These are phyloP conservation scores for Cadophora luteo-olivacea DNA, from an alignment of 2,329 filamentous ascomycete genomes.

Conservation along the genomic window DNA sequence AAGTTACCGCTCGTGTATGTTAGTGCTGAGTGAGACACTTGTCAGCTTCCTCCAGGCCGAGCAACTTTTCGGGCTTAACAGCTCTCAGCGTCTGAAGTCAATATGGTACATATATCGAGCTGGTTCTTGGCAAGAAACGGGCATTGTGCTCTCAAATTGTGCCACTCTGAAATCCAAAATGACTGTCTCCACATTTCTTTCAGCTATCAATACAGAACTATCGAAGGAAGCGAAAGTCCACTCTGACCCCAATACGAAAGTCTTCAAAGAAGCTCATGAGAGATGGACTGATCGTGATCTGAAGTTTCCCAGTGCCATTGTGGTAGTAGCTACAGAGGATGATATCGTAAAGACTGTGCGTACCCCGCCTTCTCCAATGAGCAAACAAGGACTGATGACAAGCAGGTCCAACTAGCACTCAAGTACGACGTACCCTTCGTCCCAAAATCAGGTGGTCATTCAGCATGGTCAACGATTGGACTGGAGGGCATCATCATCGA, in stretches of 20 bases:
- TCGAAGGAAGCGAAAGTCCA: background rate
- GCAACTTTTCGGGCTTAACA: background rate
- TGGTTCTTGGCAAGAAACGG: background rate
- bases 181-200: background rate
- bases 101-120: background rate
- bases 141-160: background rate
- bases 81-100: background rate
- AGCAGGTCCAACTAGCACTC: background rate
- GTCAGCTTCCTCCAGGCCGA: background rate
- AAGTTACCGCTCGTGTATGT: background rate
- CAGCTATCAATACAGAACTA: background rate
- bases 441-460: background rate
- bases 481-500: conserved; percentile 1
- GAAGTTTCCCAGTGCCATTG: conserved; percentile 1
- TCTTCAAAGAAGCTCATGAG: background rate
- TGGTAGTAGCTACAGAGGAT: background rate
- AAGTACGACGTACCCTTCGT: conserved; percentile 1
- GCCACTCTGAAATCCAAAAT: background rate
- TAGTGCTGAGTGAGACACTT: background rate
- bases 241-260: background rate
- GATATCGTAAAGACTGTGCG: conserved; percentile 4
- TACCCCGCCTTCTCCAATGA: background rate
- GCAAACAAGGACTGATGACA: background rate
- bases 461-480: conserved; percentile 5
- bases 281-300: conserved; percentile 1